These are phyloP conservation scores for Hypholoma sublateritium DNA, from an alignment of 768 basidiomycete genomes.

Conservation along the genomic window DNA sequence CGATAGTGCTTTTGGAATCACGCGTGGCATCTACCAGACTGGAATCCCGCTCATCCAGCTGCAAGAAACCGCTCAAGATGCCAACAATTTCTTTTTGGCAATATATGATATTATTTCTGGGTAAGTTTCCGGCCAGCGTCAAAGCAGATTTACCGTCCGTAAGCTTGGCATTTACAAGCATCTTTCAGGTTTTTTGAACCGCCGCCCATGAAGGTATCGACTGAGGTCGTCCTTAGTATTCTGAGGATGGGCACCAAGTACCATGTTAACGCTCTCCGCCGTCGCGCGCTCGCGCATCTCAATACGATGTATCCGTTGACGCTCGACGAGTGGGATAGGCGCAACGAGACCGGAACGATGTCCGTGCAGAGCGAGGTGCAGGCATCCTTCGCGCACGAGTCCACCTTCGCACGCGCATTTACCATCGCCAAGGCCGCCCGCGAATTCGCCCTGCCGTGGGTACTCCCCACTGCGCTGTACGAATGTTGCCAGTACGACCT, in stretches of 20 bases:
- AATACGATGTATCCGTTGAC: conserved; percentile 5
- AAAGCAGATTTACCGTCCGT: background rate
- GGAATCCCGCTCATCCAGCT: background rate
- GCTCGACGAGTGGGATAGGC: conserved; percentile 11
- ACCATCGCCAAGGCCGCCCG: conserved; percentile 3
- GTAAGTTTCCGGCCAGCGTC: conserved; percentile 9
- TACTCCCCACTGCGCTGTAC: conserved; percentile 15
- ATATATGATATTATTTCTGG: conserved; percentile 15
- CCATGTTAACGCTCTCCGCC: conserved; percentile 12
- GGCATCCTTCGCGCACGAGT: background rate
- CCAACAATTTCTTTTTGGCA: conserved; percentile 15
- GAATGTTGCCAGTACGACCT: conserved; percentile 16
- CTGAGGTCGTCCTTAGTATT: conserved; percentile 9
- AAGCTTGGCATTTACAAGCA: background rate
- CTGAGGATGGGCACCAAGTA: conserved; percentile 13
- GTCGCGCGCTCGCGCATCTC: conserved; percentile 16
- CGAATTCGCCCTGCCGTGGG: conserved; percentile 5
- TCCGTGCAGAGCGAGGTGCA: background rate
- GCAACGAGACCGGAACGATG: background rate
- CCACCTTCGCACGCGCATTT: conserved; percentile 6
- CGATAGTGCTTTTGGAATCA: background rate
- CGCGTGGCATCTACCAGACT: background rate
- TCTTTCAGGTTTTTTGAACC: conserved; percentile 18
- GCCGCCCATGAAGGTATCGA: conserved; percentile 4
- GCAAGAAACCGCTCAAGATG: background rate